These are phyloP conservation scores for Phytophthora megakarya DNA, from an alignment of 352 stramenopile genomes.

Conservation along the genomic window DNA sequence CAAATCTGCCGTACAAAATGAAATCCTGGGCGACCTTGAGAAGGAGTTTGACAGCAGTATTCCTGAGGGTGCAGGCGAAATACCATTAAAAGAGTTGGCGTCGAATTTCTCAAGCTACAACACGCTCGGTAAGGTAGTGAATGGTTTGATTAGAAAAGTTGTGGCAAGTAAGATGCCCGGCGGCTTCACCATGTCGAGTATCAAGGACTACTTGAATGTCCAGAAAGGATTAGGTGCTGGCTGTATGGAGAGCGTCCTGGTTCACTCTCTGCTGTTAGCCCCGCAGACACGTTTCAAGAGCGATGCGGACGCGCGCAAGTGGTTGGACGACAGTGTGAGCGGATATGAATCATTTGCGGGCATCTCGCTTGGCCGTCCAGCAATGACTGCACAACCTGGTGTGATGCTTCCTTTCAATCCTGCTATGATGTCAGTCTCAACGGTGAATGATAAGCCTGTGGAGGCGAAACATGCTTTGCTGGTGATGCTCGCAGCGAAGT, in stretches of 20 bases:
- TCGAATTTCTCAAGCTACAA: too few species aligned
- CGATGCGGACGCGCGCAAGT: constrained; percentile 74
- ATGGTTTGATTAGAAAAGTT: constrained; percentile 69
- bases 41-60: constrained; percentile 77
- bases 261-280: constrained; percentile 66
- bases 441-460: constrained; percentile 62
- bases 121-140: constrained; percentile 69
- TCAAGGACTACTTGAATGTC: constrained; percentile 67
- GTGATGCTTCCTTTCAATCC: constrained; percentile 45
- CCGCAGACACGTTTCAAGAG: constrained; percentile 73
- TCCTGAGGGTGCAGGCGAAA: too few species aligned
- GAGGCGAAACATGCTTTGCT: constrained; percentile 78
- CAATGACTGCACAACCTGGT: constrained; percentile 27
- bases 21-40: constrained; percentile 87
- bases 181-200: constrained; percentile 83
- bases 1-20: constrained; percentile 89
- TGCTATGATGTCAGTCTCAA: constrained; percentile 53
- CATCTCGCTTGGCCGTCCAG: constrained; percentile 56
- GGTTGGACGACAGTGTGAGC: constrained; percentile 75
- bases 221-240: constrained; percentile 73
- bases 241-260: constrained; percentile 77
- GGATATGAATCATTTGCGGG: constrained; percentile 76
- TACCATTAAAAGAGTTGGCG: too few species aligned
- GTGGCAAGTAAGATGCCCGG: constrained; percentile 84
- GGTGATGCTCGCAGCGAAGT: constrained; percentile 79